phyloP scores from a whole-genome alignment of 768 basidiomycete genomes.

The Termitomyces sp. region DNA sequence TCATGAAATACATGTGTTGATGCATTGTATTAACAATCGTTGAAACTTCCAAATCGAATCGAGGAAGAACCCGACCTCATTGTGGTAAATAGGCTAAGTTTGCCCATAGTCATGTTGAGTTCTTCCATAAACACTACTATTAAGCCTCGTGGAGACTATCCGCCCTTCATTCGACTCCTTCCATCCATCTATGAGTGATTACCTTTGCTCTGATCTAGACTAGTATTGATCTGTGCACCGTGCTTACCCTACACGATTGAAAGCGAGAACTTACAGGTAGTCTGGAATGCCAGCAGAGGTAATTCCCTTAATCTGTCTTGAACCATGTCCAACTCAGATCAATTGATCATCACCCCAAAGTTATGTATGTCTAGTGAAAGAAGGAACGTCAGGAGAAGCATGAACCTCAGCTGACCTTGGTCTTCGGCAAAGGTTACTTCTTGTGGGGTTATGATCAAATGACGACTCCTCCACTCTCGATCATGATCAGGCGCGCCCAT shows the following conservation, averaged over 20 bases:
- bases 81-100: background rate
- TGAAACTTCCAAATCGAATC: background rate
- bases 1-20: background rate
- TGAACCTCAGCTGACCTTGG: conserved; percentile 1
- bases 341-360: background rate
- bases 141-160: background rate
- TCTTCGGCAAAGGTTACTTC: background rate
- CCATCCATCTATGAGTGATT: background rate
- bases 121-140: background rate
- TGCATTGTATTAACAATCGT: background rate
- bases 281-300: background rate
- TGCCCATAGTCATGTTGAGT: background rate
- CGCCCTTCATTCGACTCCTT: background rate
- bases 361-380: background rate
- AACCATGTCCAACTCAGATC: background rate
- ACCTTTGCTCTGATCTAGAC: background rate
- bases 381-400: background rate
- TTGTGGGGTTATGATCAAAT: conserved; percentile 7
- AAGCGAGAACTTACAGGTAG: background rate
- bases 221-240: background rate
- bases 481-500: conserved; percentile 13
- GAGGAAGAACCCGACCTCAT: background rate
- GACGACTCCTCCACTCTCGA: conserved; percentile 10
- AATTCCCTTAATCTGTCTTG: background rate
- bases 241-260: background rate